A percentile compares a stretch with the other conserved stretches of the same genome.
These are phyloP conservation scores for Sanghuangporus weigelae DNA, from an alignment of 1,284 basidiomycete species.

Conservation along the genomic window DNA sequence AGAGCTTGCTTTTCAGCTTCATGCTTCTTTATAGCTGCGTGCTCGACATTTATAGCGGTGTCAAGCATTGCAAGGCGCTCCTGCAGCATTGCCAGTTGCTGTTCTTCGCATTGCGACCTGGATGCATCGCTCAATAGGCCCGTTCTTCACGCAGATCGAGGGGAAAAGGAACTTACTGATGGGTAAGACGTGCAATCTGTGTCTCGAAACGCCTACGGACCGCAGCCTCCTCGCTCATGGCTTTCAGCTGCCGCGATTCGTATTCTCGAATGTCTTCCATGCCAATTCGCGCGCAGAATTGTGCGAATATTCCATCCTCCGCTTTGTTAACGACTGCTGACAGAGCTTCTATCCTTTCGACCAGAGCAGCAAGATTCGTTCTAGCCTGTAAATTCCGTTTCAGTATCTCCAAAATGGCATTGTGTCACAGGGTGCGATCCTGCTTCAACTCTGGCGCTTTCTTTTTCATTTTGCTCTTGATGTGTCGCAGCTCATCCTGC, in stretches of 20 bases:
- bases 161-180: constrained; percentile 62
- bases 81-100: constrained; percentile 60
- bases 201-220: constrained; percentile 81
- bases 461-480: constrained; percentile 66
- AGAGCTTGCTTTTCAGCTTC: too few species aligned
- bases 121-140: not conserved
- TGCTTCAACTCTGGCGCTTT: constrained; percentile 62
- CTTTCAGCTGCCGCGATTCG: constrained; percentile 86
- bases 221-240: constrained; percentile 83
- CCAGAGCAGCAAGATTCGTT: constrained; percentile 44
- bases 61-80: constrained; percentile 61
- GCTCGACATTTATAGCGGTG: too few species aligned
- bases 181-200: constrained; percentile 81
- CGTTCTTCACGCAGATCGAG: not conserved
- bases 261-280: too few species aligned
- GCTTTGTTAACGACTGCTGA: too few species aligned
- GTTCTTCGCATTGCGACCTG: constrained; percentile 75
- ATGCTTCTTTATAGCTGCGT: too few species aligned
- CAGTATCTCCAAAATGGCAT: not conserved
- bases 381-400: constrained; percentile 39
- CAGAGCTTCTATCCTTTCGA: constrained; percentile 53
- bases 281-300: too few species aligned
- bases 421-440: constrained; percentile 31
- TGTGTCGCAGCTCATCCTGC: constrained; percentile 74
- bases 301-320: too few species aligned